Base-by-base conservation (phyloP, 2,329 filamentous ascomycete genomes). In the Talaromyces albobiverticillius region DNA sequence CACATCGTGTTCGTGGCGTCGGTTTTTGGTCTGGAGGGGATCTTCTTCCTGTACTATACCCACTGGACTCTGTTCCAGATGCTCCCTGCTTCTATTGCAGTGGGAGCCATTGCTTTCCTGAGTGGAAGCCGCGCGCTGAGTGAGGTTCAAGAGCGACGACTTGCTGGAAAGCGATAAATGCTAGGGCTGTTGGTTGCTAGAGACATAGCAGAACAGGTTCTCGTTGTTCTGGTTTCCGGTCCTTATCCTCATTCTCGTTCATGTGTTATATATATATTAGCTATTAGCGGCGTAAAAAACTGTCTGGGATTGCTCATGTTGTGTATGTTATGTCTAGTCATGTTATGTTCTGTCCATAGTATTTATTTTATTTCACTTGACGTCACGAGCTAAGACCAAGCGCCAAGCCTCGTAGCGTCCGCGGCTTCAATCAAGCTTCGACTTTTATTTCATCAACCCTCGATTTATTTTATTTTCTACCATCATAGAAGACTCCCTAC, bases 21-120 rank as follows among this genome's bases (percentile, higher is more conserved):
- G 4, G 84, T 99, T 53, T 58, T 96, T 36, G 85, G 86, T 20
- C 89, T 99, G 79, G 94, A 99, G 72, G 88, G 83, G 14, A 85
- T 96, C 54, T 96, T 99, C 76, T 93, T 94, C 78, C 76, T 96
- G 61, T 99, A 99, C 81, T 97, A 97, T 75, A 87, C 83, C 51
- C 84, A 77, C 67, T 96, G 93, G 92, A 96, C 87, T 67, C 79
- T 99, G 43, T 96, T 97, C 80, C 87, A 96, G 77, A 85, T 84
- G 13, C 79, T 99, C 47, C 92, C 91, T 4, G 85, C 85, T 23
- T 85, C 87, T 51, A 79, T 79, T 31, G 74, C 85, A 41, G 82
- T 94, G 26, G 85, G 86, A 14, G 73, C 82, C 23, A 82, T 91
- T 52, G 84, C 89, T 10, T 90, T 95, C 68, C 72, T 97, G 59